A percentile compares a stretch with the other conserved stretches of the same genome.
Evolutionary conservation across 164 flowering plant genomes (phyloP).

Genomic region (Echeveria elegans): DNA sequence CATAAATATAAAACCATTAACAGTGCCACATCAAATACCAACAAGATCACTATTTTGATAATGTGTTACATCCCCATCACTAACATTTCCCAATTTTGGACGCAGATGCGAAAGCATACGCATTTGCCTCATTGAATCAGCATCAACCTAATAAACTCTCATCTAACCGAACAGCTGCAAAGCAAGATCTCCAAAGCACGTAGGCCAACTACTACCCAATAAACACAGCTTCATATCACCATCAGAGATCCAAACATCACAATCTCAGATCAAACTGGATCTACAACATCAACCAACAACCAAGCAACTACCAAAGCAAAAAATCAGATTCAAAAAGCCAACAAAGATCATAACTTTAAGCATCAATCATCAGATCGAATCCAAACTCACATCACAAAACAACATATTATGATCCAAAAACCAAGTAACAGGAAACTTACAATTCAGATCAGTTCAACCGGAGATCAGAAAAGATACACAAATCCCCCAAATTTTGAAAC

Average conservation of each 20-base stretch:
- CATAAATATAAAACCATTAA: not conserved
- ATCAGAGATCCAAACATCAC: not conserved
- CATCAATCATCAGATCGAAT: not conserved
- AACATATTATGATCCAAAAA: not conserved
- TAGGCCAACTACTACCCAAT: too few relatives aligned
- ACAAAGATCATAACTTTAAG: not conserved
- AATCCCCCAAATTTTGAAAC: not conserved
- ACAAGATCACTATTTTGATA: not conserved
- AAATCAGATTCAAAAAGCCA: not conserved
- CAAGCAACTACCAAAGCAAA: not conserved
- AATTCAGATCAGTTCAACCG: not conserved
- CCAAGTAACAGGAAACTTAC: not conserved
- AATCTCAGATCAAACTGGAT: not conserved
- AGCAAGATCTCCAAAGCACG: not conserved
- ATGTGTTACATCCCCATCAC: not conserved
- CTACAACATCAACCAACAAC: not conserved
- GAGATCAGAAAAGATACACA: not conserved
- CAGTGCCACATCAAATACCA: not conserved
- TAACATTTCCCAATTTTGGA: not conserved
- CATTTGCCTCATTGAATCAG: not conserved
- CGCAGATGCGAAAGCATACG: not conserved
- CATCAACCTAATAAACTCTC: not conserved
- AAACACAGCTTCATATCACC: not conserved
- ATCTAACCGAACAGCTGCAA: not conserved
- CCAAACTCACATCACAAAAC: not conserved